Percentiles rank a stretch among this genome's conserved stretches.
Conservation (phyloP, 1,284 basidiomycete species). For the Abortiporus biennis region DNA sequence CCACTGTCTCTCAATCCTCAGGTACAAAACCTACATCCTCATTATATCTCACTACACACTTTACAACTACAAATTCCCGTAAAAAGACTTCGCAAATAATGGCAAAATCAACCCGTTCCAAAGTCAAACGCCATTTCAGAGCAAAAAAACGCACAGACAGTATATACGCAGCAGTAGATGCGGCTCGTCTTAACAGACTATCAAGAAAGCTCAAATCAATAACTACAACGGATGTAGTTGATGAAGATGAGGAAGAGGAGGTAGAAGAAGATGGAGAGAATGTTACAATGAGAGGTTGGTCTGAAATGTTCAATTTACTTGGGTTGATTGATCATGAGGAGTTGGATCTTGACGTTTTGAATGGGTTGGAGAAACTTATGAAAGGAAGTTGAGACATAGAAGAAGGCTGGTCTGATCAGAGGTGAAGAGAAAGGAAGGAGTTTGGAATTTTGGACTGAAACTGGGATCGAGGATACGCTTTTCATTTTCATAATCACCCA, state of each 20-base stretch:
- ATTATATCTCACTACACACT: no score
- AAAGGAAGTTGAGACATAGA: no score
- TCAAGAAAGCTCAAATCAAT: slow-evolving; percentile 61
- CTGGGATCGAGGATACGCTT: no score
- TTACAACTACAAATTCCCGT: no score
- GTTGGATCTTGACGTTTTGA: slow-evolving; percentile 45
- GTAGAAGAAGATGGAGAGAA: slow-evolving; percentile 16
- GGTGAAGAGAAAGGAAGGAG: no score
- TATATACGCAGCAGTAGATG: slow-evolving; percentile 81
- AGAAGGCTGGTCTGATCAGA: no score
- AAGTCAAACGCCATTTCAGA: slow-evolving; percentile 81
- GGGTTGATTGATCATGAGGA: slow-evolving; percentile 49
- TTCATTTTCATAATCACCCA: no score
- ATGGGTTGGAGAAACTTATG: slow-evolving; percentile 13
- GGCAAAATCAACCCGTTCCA: slow-evolving; percentile 92
- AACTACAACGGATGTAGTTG: slow-evolving; percentile 35
- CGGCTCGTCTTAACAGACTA: slow-evolving; percentile 78
- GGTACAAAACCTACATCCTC: no score
- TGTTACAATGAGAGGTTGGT: slow-evolving; percentile 56
- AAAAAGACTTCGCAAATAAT: no score
- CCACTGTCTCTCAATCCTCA: no score
- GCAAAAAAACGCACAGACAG: slow-evolving; percentile 80
- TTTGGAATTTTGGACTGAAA: no score
- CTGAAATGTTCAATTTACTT: slow-evolving; percentile 44
- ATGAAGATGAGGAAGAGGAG: slow-evolving; percentile 27